Conservation (phyloP, 805 yeast genomes). For the Nakazawaea anatomiae region DNA sequence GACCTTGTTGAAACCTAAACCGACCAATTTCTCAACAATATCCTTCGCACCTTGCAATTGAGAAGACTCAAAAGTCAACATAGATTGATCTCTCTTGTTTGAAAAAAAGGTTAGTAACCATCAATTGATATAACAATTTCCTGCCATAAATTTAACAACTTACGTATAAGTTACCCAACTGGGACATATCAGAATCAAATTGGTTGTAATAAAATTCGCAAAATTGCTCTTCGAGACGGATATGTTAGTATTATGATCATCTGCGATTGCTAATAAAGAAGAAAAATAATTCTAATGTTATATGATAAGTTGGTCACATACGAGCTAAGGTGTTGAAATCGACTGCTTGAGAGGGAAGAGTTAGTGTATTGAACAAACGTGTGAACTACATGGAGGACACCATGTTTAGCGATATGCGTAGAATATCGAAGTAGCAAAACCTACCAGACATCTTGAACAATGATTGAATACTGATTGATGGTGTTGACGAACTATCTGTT, state of each 20-base stretch:
- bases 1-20: conserved; percentile 89
- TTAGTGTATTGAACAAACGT: neutral
- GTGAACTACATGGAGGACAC: neutral
- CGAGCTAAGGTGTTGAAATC: conserved; percentile 44
- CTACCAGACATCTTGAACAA: neutral
- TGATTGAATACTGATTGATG: neutral
- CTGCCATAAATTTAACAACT: conserved; percentile 14
- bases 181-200: conserved; percentile 88
- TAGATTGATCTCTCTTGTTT: conserved; percentile 77
- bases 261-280: neutral
- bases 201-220: conserved; percentile 93
- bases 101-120: neutral
- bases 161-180: conserved; percentile 84
- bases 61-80: conserved; percentile 93
- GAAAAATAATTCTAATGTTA: neutral
- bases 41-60: conserved; percentile 92
- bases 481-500: too few relatives aligned
- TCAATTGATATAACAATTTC: neutral
- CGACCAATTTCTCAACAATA: conserved; percentile 86
- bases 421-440: neutral
- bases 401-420: neutral
- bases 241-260: neutral
- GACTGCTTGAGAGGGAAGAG: conserved; percentile 18
- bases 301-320: conserved; percentile 13
- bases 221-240: conserved; percentile 52